These are phyloP conservation scores for Roridomyces roridus DNA, from an alignment of 768 basidiomycete genomes.

Conservation along the genomic window DNA sequence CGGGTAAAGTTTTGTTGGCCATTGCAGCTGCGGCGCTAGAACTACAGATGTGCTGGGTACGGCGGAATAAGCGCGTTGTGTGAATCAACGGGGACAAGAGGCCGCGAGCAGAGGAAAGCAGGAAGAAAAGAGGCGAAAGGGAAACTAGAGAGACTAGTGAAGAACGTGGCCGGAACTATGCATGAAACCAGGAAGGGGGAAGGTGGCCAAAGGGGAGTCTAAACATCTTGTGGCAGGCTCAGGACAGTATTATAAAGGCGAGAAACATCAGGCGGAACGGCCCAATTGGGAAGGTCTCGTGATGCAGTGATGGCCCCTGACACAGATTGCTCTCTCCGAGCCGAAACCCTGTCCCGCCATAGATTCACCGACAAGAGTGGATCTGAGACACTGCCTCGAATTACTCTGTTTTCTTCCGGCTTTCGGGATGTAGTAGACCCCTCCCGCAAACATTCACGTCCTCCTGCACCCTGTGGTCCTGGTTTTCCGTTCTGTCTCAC, in stretches of 20 bases:
- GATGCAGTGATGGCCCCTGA: no score
- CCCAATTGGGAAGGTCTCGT: no score
- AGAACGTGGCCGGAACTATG: slow-evolving; percentile 16
- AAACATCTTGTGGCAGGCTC: background rate
- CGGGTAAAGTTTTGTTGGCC: slow-evolving; percentile 53
- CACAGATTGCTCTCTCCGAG: background rate
- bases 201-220: slow-evolving; percentile 12
- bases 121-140: slow-evolving; percentile 30
- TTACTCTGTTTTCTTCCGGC: no score
- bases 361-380: no score
- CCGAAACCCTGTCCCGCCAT: background rate
- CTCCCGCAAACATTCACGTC: background rate
- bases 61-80: slow-evolving; percentile 30
- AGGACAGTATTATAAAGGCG: slow-evolving; percentile 18
- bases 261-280: slow-evolving; percentile 5
- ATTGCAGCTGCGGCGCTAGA: slow-evolving; percentile 48
- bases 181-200: slow-evolving; percentile 28
- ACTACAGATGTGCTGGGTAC: slow-evolving; percentile 31
- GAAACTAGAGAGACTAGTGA: slow-evolving; percentile 32
- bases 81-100: slow-evolving; percentile 38
- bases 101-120: slow-evolving; percentile 30
- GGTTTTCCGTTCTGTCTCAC: slow-evolving; percentile 23
- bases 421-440: no score
- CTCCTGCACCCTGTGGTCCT: no score
- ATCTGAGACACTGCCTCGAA: no score